Evolutionary conservation across 768 basidiomycete species (phyloP), one percentile per base, ranked within the genome.

Genomic region (Strobilomyces confusus): DNA sequence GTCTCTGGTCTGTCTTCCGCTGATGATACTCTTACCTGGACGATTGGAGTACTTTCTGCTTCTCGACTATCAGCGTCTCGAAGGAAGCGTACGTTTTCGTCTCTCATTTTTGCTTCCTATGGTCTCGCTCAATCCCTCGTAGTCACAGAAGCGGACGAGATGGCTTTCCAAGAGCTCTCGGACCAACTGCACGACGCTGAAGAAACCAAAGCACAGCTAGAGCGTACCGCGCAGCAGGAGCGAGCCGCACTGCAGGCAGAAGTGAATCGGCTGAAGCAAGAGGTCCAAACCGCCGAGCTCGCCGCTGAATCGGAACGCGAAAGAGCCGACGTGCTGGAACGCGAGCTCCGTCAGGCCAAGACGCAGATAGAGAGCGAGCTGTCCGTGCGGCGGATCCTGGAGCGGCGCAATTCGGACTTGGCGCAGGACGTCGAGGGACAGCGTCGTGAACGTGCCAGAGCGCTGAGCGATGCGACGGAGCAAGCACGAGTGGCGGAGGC

Each of bases 131-230:
- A 66, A 25, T 26, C 34, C 46, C 14, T 46, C 19, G 15, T 58
- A 91, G 89, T 83, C 20, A 79, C 81, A 4, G 87, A 88, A 65
- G 82, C 80, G n/a, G 86, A 88, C 51, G 87, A 88, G 51, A 80
- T 83, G 55, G 83, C 82, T 20, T 86, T 87, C 62, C 81, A 84
- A 51, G 89, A 90, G 57, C 74, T 91, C 5, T 72, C 82, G 8
- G 79, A 86, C 52, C 85, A 88, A 57, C 78, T 94, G 15, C 81
- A 77, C 1, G 74, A 75, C 4, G 66, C 80, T 1, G 80, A 84
- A 59, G 81, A 84, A 51, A 75, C 78, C 17, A 83, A 81, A 52
- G 61, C 66, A 1, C 78, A 76, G 29, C 80, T 82, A 54, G 89
- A 89, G 59, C 71, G 76, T 3, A 59, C 67, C 9, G 77, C 84